phyloP scores from a whole-genome alignment of 495 filamentous ascomycete genomes.

The Podospora sp. region DNA sequence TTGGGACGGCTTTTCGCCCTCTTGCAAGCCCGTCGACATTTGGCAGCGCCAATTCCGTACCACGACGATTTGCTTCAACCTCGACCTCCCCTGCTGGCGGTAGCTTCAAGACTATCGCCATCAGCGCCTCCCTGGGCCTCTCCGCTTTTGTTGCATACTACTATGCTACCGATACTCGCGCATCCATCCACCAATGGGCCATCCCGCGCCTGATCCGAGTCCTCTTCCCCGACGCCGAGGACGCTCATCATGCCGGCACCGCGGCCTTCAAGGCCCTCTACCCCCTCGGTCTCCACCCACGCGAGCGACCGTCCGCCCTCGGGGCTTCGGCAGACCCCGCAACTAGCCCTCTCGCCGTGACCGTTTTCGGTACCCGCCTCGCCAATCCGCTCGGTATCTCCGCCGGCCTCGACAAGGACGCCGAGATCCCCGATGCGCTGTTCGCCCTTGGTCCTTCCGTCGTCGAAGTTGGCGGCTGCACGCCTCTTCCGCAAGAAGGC shows the following conservation, averaged over 20 bases:
- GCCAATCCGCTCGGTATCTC: constrained; percentile 88
- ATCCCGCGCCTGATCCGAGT: constrained; percentile 71
- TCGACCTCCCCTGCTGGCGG: constrained; percentile 32
- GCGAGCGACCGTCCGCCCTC: constrained; percentile 60
- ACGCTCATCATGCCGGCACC: constrained; percentile 81
- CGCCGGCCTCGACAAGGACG: constrained; percentile 92
- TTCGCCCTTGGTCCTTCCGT: constrained; percentile 79
- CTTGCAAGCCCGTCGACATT: constrained; percentile 17
- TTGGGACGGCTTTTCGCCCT: constrained; percentile 37
- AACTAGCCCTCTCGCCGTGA: constrained; percentile 40
- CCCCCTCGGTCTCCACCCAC: constrained; percentile 66
- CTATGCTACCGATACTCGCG: constrained; percentile 89
- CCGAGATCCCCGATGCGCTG: constrained; percentile 78
- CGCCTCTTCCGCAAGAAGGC: constrained; percentile 79
- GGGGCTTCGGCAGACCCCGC: constrained; percentile 18
- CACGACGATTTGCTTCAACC: constrained; percentile 44
- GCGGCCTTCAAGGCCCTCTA: constrained; percentile 68
- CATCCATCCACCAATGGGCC: constrained; percentile 80
- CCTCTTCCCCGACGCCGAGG: constrained; percentile 82
- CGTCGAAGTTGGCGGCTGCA: constrained; percentile 90
- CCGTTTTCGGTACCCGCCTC: constrained; percentile 78
- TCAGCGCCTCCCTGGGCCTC: constrained; percentile 55
- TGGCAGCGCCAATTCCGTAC: constrained; percentile 21
- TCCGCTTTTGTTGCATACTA: constrained; percentile 56
- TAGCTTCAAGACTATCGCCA: constrained; percentile 53